phyloP scores from a whole-genome alignment of 2,329 filamentous ascomycete genomes.

The Trichoderma koningiopsis region DNA sequence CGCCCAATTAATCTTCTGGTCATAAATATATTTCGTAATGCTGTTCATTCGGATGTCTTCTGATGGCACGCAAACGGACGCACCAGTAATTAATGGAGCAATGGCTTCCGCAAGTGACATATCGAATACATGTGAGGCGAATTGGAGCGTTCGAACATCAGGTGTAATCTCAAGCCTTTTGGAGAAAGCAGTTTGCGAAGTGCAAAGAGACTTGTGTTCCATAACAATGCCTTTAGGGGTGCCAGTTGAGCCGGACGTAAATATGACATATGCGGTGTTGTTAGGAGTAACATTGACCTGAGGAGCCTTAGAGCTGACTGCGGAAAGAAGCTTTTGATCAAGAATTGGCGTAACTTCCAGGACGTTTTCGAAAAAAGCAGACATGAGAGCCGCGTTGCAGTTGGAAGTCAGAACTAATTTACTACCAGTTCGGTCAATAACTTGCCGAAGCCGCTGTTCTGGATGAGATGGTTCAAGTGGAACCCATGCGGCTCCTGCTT shows the following conservation, averaged over 20 bases:
- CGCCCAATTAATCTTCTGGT: neutral
- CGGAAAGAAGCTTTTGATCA: neutral
- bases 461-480: slow-evolving; percentile 28
- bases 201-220: slow-evolving; percentile 4
- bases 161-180: neutral
- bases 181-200: neutral
- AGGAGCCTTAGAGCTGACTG: neutral
- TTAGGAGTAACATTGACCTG: neutral
- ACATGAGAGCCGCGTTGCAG: slow-evolving; percentile 28
- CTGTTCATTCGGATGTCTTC: slow-evolving; percentile 18
- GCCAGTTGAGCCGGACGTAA: slow-evolving; percentile 20
- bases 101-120: slow-evolving; percentile 13
- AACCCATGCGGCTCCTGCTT: slow-evolving; percentile 29
- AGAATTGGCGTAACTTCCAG: slow-evolving; percentile 20
- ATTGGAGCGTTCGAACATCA: slow-evolving; percentile 7
- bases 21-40: neutral
- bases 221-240: slow-evolving; percentile 18
- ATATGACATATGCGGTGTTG: slow-evolving; percentile 7
- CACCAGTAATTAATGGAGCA: neutral
- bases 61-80: slow-evolving; percentile 1
- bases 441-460: slow-evolving; percentile 16
- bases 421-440: slow-evolving; percentile 17
- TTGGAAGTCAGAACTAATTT: slow-evolving; percentile 16
- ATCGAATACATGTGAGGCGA: slow-evolving; percentile 24
- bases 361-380: slow-evolving; percentile 20